phyloP scores from a whole-genome alignment of 176 grass and related monocot genomes.

The Eragrostis nindensis region DNA sequence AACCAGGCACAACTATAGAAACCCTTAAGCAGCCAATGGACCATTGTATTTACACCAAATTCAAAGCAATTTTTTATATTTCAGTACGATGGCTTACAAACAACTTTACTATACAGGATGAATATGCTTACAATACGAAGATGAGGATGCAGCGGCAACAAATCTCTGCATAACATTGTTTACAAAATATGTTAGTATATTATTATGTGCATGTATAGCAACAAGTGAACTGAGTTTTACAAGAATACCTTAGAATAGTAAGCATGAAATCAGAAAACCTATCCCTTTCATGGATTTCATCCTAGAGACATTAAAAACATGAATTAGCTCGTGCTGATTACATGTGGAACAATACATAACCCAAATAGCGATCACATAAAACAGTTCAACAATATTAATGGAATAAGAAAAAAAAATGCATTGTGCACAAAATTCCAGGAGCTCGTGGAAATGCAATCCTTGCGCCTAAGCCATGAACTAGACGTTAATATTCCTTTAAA shows the following conservation, averaged over 20 bases:
- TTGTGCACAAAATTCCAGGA: not conserved
- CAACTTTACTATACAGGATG: slow-evolving; percentile 26
- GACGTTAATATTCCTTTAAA: not conserved
- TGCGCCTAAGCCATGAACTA: not conserved
- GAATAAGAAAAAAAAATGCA: not conserved
- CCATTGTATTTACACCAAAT: slow-evolving; percentile 12
- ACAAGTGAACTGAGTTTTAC: slow-evolving; percentile 9
- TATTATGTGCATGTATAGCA: slow-evolving; percentile 27
- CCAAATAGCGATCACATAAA: slow-evolving; percentile 10
- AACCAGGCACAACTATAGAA: not conserved
- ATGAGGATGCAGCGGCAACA: slow-evolving; percentile 84
- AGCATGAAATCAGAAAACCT: slow-evolving; percentile 98
- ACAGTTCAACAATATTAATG: not conserved
- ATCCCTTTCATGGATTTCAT: slow-evolving; percentile 99
- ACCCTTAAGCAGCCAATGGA: slow-evolving; percentile 1
- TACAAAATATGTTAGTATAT: slow-evolving; percentile 32
- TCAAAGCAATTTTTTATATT: slow-evolving; percentile 14
- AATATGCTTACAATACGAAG: slow-evolving; percentile 68
- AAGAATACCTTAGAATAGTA: slow-evolving; percentile 84
- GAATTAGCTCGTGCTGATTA: slow-evolving; percentile 23
- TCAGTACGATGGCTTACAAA: slow-evolving; percentile 17
- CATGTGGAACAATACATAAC: slow-evolving; percentile 17
- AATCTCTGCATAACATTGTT: slow-evolving; percentile 65
- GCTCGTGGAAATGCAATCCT: not conserved
- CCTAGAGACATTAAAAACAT: slow-evolving; percentile 48